Conservation (phyloP, 1,139 yeast species). For the Kodamaea fungicola region DNA sequence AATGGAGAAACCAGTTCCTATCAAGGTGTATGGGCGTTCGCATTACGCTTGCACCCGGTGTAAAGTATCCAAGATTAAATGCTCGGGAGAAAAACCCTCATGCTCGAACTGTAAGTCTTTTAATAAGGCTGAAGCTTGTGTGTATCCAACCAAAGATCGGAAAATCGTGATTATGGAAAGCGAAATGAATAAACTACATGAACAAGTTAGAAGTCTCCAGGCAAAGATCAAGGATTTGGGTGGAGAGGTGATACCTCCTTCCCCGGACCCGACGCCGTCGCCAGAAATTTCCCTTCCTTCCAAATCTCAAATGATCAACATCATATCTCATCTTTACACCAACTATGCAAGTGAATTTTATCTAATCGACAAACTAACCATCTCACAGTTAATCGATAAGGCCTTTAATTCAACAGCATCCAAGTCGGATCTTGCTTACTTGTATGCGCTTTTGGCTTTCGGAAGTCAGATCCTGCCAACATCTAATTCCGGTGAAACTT, state of each 20-base stretch:
- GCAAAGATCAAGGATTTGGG: slow-evolving; percentile 1
- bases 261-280: background rate
- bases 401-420: slow-evolving; percentile 5
- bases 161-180: slow-evolving; percentile 52
- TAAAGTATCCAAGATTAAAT: slow-evolving; percentile 33
- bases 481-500: slow-evolving; percentile 25
- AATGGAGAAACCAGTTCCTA: slow-evolving; percentile 31
- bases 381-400: slow-evolving; percentile 2
- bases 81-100: slow-evolving; percentile 44
- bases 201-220: slow-evolving; percentile 37
- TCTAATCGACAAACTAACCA: slow-evolving; percentile 24
- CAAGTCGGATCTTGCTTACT: slow-evolving; percentile 22
- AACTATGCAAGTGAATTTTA: slow-evolving; percentile 42
- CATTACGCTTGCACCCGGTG: slow-evolving; percentile 44
- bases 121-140: slow-evolving; percentile 35
- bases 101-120: slow-evolving; percentile 38
- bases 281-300: slow-evolving; percentile 15
- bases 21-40: slow-evolving; percentile 39
- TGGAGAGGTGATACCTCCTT: background rate
- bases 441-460: slow-evolving; percentile 33
- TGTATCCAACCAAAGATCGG: slow-evolving; percentile 48
- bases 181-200: slow-evolving; percentile 43
- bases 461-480: slow-evolving; percentile 31
- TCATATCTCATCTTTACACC: slow-evolving; percentile 28
- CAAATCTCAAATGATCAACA: slow-evolving; percentile 22